phyloP scores from a whole-genome alignment of 1,139 yeast genomes.

The Hemisphaericaspora subhashii region DNA sequence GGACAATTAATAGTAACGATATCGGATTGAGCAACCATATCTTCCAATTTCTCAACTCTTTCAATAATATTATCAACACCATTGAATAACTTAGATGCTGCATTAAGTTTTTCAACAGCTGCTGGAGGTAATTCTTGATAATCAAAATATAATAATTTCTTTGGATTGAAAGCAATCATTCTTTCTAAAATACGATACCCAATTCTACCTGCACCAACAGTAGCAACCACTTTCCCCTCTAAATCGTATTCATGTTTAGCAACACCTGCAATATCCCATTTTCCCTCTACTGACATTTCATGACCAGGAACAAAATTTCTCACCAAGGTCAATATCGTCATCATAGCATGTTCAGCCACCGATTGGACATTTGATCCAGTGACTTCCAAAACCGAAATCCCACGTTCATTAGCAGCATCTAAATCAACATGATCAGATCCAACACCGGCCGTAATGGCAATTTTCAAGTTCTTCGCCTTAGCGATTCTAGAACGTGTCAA shows the following conservation, averaged over 20 bases:
- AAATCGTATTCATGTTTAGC: conserved; percentile 74
- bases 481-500: conserved; percentile 64
- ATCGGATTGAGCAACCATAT: conserved; percentile 67
- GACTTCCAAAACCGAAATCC: conserved; percentile 71
- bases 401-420: conserved; percentile 64
- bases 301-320: conserved; percentile 82
- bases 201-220: conserved; percentile 83
- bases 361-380: conserved; percentile 81
- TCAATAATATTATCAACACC: conserved; percentile 46
- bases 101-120: conserved; percentile 52
- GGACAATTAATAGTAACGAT: conserved; percentile 80
- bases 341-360: conserved; percentile 79
- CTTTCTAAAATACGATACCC: conserved; percentile 78
- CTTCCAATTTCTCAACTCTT: conserved; percentile 64
- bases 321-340: conserved; percentile 71
- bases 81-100: conserved; percentile 39
- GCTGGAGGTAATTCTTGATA: conserved; percentile 67
- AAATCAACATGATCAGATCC: conserved; percentile 83
- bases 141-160: conserved; percentile 72
- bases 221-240: conserved; percentile 74
- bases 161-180: conserved; percentile 71
- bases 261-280: conserved; percentile 79
- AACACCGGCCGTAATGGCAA: conserved; percentile 79
- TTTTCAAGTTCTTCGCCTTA: conserved; percentile 71
- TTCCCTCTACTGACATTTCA: conserved; percentile 58